These are phyloP conservation scores for Suillus variegatus DNA, from an alignment of 768 basidiomycete genomes.

Conservation along the genomic window DNA sequence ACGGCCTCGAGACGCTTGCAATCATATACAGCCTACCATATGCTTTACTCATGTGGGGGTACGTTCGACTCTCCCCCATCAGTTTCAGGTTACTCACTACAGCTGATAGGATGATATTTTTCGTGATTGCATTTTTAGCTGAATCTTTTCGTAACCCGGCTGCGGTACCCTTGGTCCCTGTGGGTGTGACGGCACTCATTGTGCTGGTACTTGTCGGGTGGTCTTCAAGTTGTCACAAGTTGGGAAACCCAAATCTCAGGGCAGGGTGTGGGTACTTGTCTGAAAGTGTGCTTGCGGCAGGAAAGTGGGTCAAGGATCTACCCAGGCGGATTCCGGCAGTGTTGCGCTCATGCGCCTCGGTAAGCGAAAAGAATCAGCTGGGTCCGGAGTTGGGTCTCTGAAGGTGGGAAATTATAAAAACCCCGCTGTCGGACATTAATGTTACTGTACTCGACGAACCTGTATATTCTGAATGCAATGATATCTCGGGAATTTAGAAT, in stretches of 20 bases:
- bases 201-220: conserved; percentile 33
- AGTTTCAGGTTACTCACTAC: not conserved
- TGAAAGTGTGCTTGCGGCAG: not conserved
- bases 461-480: conserved; percentile 14
- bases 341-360: no score
- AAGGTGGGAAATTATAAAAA: not conserved
- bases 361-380: not conserved
- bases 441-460: no score
- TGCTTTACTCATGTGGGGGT: conserved; percentile 54
- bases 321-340: not conserved
- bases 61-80: conserved; percentile 20
- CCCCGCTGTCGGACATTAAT: no score
- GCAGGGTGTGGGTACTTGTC: not conserved
- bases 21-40: conserved; percentile 52
- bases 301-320: not conserved
- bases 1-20: conserved; percentile 45
- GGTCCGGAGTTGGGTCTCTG: not conserved
- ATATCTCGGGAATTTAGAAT: conserved; percentile 23
- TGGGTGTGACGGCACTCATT: conserved; percentile 28
- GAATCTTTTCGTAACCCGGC: conserved; percentile 1
- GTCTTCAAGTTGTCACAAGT: not conserved
- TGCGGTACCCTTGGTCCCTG: conserved; percentile 18
- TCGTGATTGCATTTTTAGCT: conserved; percentile 8
- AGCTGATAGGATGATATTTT: conserved; percentile 11
- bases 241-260: not conserved